These are phyloP conservation scores for Allantophomopsis lycopodina DNA, from an alignment of 2,329 filamentous ascomycete species.

Conservation along the genomic window DNA sequence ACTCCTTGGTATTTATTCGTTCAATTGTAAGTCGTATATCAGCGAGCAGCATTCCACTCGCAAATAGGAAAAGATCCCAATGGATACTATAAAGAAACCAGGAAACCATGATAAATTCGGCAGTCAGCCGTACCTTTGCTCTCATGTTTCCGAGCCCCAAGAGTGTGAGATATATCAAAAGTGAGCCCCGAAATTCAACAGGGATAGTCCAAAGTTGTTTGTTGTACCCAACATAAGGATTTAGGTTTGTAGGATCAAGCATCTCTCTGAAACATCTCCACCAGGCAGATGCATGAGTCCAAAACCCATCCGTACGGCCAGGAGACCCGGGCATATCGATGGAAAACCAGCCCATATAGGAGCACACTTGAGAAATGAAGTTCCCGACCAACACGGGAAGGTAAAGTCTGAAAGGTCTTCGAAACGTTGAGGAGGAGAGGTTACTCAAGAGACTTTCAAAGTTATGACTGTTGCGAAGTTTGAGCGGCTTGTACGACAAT, in stretches of 20 bases:
- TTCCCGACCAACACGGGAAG: constrained; percentile 25
- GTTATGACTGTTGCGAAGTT: constrained; percentile 19
- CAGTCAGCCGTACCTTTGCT: neutral
- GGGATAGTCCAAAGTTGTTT: constrained; percentile 5
- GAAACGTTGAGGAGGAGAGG: constrained; percentile 26
- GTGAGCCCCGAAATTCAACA: constrained; percentile 2
- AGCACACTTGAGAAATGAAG: constrained; percentile 10
- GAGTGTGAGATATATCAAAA: constrained; percentile 1
- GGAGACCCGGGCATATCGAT: constrained; percentile 7
- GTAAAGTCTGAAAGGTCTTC: constrained; percentile 27
- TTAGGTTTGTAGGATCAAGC: neutral
- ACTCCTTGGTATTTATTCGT: neutral
- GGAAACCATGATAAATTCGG: neutral
- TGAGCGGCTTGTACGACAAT: constrained; percentile 24
- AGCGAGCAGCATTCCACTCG: neutral
- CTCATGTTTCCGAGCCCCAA: constrained; percentile 1
- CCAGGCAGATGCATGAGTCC: constrained; percentile 8
- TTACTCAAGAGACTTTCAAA: constrained; percentile 19
- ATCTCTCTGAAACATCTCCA: neutral
- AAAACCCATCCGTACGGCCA: neutral
- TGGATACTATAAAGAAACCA: constrained; percentile 1
- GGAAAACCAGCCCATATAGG: constrained; percentile 11
- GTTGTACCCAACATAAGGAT: constrained; percentile 10
- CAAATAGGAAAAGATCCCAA: constrained; percentile 1
- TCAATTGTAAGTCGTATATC: neutral